These are phyloP conservation scores for Hericium coralloides DNA, from an alignment of 768 basidiomycete genomes.

Conservation along the genomic window DNA sequence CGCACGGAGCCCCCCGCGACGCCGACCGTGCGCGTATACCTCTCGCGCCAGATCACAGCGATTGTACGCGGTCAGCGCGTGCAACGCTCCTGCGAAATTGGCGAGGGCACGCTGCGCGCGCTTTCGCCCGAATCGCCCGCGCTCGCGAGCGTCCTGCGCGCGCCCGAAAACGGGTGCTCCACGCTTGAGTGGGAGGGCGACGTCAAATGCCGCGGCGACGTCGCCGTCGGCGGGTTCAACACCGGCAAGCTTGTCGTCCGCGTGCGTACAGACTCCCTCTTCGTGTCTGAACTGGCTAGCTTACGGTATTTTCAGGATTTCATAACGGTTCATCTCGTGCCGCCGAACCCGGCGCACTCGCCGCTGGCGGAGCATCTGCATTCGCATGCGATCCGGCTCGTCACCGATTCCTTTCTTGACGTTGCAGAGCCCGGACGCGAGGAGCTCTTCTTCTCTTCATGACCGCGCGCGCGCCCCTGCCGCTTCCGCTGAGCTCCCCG, in stretches of 20 bases:
- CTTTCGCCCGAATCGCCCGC: conserved; percentile 29
- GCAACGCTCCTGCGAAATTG: conserved; percentile 33
- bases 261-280: conserved; percentile 24
- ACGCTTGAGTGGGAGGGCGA: conserved; percentile 59
- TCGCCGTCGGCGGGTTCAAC: conserved; percentile 37
- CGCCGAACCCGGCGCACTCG: conserved; percentile 26
- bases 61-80: conserved; percentile 27
- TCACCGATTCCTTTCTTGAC: conserved; percentile 38
- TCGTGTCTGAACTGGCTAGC: too few relatives aligned
- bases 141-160: conserved; percentile 12
- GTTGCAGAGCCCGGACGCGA: background rate
- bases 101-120: conserved; percentile 40
- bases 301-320: conserved; percentile 37
- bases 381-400: conserved; percentile 44
- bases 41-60: conserved; percentile 41
- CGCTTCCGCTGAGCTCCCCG: background rate
- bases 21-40: conserved; percentile 35
- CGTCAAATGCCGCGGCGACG: conserved; percentile 28
- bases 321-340: conserved; percentile 40
- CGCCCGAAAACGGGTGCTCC: conserved; percentile 21
- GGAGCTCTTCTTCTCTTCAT: background rate
- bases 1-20: background rate
- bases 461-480: background rate
- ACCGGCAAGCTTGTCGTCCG: conserved; percentile 38
- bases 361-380: conserved; percentile 31